Evolutionary conservation across 371 early-diverging fungal genomes (phyloP), one percentile per base, ranked within the genome.

Genomic region (Mortierella sp.): DNA sequence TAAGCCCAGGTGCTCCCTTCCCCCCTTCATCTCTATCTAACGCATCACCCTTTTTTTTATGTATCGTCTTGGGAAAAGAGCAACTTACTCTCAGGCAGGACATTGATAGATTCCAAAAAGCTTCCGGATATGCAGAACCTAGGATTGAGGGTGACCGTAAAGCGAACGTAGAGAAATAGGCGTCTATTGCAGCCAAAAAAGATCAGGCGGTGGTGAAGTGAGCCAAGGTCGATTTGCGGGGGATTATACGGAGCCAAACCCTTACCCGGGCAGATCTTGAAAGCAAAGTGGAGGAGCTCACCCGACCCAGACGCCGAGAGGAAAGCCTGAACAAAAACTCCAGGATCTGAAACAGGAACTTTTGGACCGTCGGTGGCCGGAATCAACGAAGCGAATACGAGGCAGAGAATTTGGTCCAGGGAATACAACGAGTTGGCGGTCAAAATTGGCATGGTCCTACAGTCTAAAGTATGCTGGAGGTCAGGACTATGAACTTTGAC

Each of bases 31-130:
- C 30, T 21, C 16, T 47, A 18, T n/a, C 18, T 47, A 41, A 57
- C 39, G 8, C 14, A 16, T 21, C 6, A 34, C 18, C 2, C 6
- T 38, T 34, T 57, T 30, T 7, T 27, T 47, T 12, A 1, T 58
- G 14, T 79, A 23, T 81, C 23, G 68, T 67, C 19, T 68, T 88
- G 23, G 83, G 88, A 57, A 78, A 80, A 43, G 85, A 87, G 67
- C 79, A 83, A n/a, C 65, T 84, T 42, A 56, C 54, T 1, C 64
- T 84, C 49, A 64, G 57, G 42, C 47, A 46, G 0, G 79, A 81
- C 24, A 67, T 71, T 28, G 67, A 65, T 9, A 66, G 76, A 30
- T 72, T 81, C 54, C 68, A 73, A 38, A 68, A 61, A 26, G 65
- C 60, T 2, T 60, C 72, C n/a, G 66, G 62, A 0, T 48, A 65